Evolutionary conservation across 1,284 basidiomycete species (phyloP), one percentile per base, ranked within the genome.

Genomic region (Heterobasidion parviporum): DNA sequence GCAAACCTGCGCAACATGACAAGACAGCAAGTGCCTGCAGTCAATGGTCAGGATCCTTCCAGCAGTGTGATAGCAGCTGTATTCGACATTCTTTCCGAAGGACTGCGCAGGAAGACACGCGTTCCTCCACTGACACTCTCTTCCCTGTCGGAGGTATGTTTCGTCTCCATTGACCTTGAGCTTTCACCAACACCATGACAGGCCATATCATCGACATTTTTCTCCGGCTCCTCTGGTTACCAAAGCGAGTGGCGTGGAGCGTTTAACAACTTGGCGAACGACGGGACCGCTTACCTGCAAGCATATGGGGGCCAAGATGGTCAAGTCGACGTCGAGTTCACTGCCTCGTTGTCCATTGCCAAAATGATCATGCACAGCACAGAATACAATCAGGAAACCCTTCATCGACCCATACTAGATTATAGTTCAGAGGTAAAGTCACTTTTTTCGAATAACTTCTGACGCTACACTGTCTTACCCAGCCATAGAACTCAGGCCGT

Each of bases 1-100:
- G 68, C 72, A 6, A 70, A 72, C 8, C 60, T 78, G 12, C 77
- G 75, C 55, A 71, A 72, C 44, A 54, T 54, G 26, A 54, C 54
- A 38, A 57, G 53, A 53, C 54, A 53, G 38, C 71, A 71, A 47
- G 55, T 59, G 4, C 64, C 65, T 10, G 67, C 72, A 47, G 50
- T 65, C n/a, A 60, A 65, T 15, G 62, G 50, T 55, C 16, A 52
- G 4, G 44, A 57, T 15, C 61, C 67, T 35, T 56, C 67, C 8
- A 78, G 77, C 55, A 72, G 70, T 46, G 68, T 85, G 41, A 67
- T 76, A 6, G 62, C 66, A n/a, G 69, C 76, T 8, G 69, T 87
- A 50, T 67, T 82, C 36, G 86, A 88, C 53, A 72, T 81, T 3
- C 63, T 83, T 32, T 70, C 70, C 15, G 84, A 85, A 54, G 76